Percentiles rank a stretch among this genome's conserved stretches.
Conservation (phyloP, 495 filamentous ascomycete genomes). For the Evernia prunastri region DNA sequence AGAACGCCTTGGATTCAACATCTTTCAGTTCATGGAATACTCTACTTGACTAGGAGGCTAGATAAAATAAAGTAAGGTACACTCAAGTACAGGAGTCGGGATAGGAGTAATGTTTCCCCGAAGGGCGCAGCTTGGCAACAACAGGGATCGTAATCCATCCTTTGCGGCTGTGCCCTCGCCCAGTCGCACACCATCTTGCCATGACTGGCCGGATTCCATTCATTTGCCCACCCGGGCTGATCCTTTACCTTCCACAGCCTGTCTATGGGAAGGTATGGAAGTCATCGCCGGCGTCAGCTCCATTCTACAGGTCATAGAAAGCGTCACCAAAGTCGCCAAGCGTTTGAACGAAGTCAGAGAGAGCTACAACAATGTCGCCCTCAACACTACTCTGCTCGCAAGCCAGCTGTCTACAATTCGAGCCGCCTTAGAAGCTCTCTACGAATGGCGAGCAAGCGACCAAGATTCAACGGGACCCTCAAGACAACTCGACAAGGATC, state of each 20-base stretch:
- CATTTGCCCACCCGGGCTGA: neutral
- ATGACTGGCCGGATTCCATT: neutral
- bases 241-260: neutral
- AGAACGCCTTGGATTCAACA: no score
- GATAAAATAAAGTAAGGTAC: no score
- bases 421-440: conserved; percentile 22
- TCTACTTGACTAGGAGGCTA: no score
- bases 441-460: conserved; percentile 18
- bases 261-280: neutral
- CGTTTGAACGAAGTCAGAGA: conserved; percentile 21
- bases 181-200: neutral
- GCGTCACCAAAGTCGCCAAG: conserved; percentile 23
- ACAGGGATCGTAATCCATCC: neutral
- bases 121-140: neutral
- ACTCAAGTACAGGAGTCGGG: no score
- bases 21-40: no score
- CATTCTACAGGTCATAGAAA: conserved; percentile 8
- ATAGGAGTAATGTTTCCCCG: neutral
- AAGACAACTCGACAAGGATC: conserved; percentile 20
- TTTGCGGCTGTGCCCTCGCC: neutral
- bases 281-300: neutral
- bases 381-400: conserved; percentile 24
- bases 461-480: conserved; percentile 7
- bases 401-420: conserved; percentile 24
- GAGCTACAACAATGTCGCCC: conserved; percentile 22